Conservation (phyloP, 345 rosid genomes). For the Bruguiera parviflora region DNA sequence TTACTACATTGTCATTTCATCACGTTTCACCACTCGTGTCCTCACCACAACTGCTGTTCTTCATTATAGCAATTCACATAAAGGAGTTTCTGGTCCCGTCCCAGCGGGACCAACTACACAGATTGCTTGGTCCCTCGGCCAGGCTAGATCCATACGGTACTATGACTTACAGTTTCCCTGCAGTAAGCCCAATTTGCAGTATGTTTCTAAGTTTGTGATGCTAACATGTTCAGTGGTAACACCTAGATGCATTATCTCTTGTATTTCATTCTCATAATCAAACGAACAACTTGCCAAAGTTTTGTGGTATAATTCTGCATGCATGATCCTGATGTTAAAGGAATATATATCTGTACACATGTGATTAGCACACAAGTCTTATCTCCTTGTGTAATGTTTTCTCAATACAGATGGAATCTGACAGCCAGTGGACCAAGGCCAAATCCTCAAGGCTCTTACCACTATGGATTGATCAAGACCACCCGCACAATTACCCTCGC, state of each 20-base stretch:
- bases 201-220: background rate
- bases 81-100: slow-evolving; percentile 49
- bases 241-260: too few relatives aligned
- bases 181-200: background rate
- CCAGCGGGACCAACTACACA: slow-evolving; percentile 72
- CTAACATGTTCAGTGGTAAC: too few relatives aligned
- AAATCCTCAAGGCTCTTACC: slow-evolving; percentile 89
- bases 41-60: slow-evolving; percentile 59
- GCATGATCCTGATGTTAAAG: background rate
- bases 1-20: slow-evolving; percentile 59
- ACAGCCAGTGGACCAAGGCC: slow-evolving; percentile 86
- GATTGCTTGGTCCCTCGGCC: slow-evolving; percentile 75
- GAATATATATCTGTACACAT: background rate
- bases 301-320: too few relatives aligned
- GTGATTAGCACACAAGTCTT: background rate
- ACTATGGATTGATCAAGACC: slow-evolving; percentile 78
- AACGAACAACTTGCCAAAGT: too few relatives aligned
- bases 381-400: background rate
- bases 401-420: slow-evolving; percentile 52
- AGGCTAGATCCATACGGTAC: slow-evolving; percentile 66
- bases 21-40: slow-evolving; percentile 61
- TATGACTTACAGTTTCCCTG: background rate
- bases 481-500: slow-evolving; percentile 52
- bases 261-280: too few relatives aligned
- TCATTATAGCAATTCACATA: slow-evolving; percentile 64